Evolutionary conservation across 2,329 filamentous ascomycete genomes (phyloP), one percentile per base, ranked within the genome.

Genomic region (Trichothecium roseum): DNA sequence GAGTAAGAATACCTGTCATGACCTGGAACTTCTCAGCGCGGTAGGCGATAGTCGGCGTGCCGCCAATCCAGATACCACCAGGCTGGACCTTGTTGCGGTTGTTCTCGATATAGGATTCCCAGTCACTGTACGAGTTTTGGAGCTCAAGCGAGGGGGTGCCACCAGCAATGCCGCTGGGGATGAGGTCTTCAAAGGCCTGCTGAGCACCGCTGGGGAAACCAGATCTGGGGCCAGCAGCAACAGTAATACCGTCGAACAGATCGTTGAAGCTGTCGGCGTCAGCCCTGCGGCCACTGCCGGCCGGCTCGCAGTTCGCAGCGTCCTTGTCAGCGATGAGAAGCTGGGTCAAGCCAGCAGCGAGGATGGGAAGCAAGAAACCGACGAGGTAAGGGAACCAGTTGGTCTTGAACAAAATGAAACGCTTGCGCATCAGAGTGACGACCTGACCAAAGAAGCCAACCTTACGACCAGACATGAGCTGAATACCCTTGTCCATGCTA

Each of bases 351-450:
- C 80, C 83, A 14, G 83, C 79, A 2, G 83, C 80, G 36, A 84
- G 65, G 39, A 93, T 71, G 0, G 85, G 85, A 12, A 91, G 73
- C 1, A 85, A 46, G n/a, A 89, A 64, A 2, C 83, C 84, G 2
- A 74, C 78, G 6, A 78, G 51, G 37, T 84, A 84, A 1, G 84
- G 83, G 39, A 88, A 68, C 55, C 75, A 52, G 32, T 50, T 51
- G 14, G 42, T 47, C 38, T 69, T 66, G 14, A 82, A 56, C n/a
- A 84, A 75, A 0, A 70, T 78, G 32, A 71, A 57, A 33, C 80
- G 66, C 49, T 85, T 84, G 26, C 67, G 58, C 46, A 84, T 75
- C 14, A 84, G 56, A 2, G 81, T 72, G 54, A 66, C 65, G 1
- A 69, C 68, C 56, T 84, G 80, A 36, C 64, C 64, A 8, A 68